Conservation (phyloP, 2,329 filamentous ascomycete genomes). For the Clonostachys chloroleuca region DNA sequence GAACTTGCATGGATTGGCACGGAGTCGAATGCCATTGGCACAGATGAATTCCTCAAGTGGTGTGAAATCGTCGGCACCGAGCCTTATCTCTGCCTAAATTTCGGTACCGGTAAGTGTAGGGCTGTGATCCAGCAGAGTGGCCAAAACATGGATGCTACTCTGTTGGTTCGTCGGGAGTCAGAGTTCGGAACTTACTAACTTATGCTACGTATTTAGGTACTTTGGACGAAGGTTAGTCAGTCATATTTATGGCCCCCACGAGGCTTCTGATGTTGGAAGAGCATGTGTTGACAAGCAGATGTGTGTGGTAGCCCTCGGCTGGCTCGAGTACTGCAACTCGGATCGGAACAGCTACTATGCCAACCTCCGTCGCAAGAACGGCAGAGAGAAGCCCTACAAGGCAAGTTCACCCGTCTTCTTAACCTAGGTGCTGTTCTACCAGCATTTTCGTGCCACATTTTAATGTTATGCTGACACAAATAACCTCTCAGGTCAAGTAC, state of each 20-base stretch:
- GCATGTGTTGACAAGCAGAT: not conserved
- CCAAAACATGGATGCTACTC: not conserved
- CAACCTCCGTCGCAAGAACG: slow-evolving; percentile 72
- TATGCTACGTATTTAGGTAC: slow-evolving; percentile 21
- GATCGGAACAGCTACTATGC: slow-evolving; percentile 74
- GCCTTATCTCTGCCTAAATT: slow-evolving; percentile 76
- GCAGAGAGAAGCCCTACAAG: slow-evolving; percentile 71
- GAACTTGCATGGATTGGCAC: slow-evolving; percentile 77
- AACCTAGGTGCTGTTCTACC: too few relatives aligned
- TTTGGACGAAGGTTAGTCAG: slow-evolving; percentile 23
- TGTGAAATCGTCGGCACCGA: slow-evolving; percentile 69
- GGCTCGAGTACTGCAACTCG: slow-evolving; percentile 85
- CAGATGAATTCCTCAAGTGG: slow-evolving; percentile 84
- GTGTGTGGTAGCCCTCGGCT: slow-evolving; percentile 48
- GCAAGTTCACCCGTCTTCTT: too few relatives aligned
- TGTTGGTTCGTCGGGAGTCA: too few relatives aligned
- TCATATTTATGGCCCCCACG: not conserved
- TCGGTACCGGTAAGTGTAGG: slow-evolving; percentile 59
- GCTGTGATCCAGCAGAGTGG: not conserved
- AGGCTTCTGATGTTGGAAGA: too few relatives aligned
- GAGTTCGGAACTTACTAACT: slow-evolving; percentile 1
- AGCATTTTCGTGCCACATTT: too few relatives aligned
- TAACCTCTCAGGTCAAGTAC: slow-evolving; percentile 56
- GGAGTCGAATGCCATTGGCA: slow-evolving; percentile 77
- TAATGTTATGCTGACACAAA: not conserved